Evolutionary conservation across 1,284 basidiomycete species (phyloP).

Genomic region (Coniophora puteana): DNA sequence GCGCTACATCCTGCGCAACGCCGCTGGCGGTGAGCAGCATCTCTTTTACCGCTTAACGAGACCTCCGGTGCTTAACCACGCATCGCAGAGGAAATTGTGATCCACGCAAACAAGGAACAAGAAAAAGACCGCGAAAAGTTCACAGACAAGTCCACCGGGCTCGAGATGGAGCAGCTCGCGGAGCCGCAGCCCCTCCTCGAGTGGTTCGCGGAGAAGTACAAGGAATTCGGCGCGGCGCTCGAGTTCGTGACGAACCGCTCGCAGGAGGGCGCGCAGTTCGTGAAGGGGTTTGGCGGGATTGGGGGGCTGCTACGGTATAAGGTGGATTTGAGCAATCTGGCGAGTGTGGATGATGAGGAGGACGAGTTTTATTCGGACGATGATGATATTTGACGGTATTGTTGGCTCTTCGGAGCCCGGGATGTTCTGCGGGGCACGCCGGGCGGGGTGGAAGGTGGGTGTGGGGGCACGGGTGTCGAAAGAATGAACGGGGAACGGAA

Average conservation of each 20-base stretch:
- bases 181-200: slow-evolving; percentile 88
- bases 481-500: no score
- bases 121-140: slow-evolving; percentile 94
- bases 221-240: slow-evolving; percentile 93
- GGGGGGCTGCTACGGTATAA: slow-evolving; percentile 95
- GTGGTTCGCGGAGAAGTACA: slow-evolving; percentile 99
- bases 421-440: slow-evolving; percentile 48
- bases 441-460: slow-evolving; percentile 51
- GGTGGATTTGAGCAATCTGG: slow-evolving; percentile 85
- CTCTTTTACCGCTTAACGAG: not conserved
- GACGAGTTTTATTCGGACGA: slow-evolving; percentile 82
- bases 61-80: slow-evolving; percentile 2
- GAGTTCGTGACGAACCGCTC: slow-evolving; percentile 88
- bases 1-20: slow-evolving; percentile 84
- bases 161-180: slow-evolving; percentile 88
- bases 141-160: slow-evolving; percentile 89
- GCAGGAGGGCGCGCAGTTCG: slow-evolving; percentile 98
- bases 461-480: slow-evolving; percentile 12
- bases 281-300: slow-evolving; percentile 98
- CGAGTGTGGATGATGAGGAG: slow-evolving; percentile 69
- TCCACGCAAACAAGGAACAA: slow-evolving; percentile 78
- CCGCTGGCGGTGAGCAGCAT: slow-evolving; percentile 69
- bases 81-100: slow-evolving; percentile 71
- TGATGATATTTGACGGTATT: slow-evolving; percentile 80
- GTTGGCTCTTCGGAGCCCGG: slow-evolving; percentile 78